phyloP scores from a whole-genome alignment of 768 basidiomycete genomes.

The Aureoboletus auriporus region DNA sequence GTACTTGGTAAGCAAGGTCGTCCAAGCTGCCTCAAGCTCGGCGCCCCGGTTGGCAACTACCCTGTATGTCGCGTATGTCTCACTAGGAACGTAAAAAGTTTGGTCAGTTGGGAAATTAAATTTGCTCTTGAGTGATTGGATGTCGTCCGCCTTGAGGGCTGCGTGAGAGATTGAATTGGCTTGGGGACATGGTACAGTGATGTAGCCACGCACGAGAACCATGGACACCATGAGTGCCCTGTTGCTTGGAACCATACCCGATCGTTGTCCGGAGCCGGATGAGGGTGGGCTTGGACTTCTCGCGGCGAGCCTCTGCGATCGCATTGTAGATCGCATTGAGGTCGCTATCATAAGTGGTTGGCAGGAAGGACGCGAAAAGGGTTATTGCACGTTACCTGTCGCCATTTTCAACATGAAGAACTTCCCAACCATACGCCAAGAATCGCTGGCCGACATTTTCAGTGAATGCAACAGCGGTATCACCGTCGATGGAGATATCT shows the following conservation, averaged over 20 bases:
- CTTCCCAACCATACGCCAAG: slow-evolving; percentile 91
- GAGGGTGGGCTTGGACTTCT: slow-evolving; percentile 81
- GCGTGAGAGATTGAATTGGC: slow-evolving; percentile 7
- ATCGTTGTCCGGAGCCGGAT: slow-evolving; percentile 87
- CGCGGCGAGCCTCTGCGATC: slow-evolving; percentile 71
- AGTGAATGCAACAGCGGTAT: slow-evolving; percentile 89
- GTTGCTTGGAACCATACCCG: slow-evolving; percentile 88
- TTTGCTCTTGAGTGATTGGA: slow-evolving; percentile 75
- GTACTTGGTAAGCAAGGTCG: slow-evolving; percentile 62
- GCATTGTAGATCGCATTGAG: slow-evolving; percentile 72
- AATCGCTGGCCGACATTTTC: slow-evolving; percentile 90
- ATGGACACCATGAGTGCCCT: slow-evolving; percentile 93
- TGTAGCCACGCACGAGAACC: slow-evolving; percentile 68
- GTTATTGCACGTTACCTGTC: slow-evolving; percentile 48
- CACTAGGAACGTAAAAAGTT: slow-evolving; percentile 74
- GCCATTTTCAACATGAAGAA: slow-evolving; percentile 78
- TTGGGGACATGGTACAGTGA: background rate
- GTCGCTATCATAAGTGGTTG: slow-evolving; percentile 49
- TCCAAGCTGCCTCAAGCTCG: slow-evolving; percentile 72
- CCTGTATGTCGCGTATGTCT: slow-evolving; percentile 64
- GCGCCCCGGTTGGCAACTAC: slow-evolving; percentile 70
- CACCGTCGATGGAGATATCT: slow-evolving; percentile 97
- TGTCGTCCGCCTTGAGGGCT: slow-evolving; percentile 94
- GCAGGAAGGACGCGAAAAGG: background rate
- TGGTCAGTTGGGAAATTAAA: slow-evolving; percentile 77